Evolutionary conservation across 78 protist genomes (phyloP), one percentile per base, ranked within the genome.

Genomic region (Dictyostelium firmibasis): DNA sequence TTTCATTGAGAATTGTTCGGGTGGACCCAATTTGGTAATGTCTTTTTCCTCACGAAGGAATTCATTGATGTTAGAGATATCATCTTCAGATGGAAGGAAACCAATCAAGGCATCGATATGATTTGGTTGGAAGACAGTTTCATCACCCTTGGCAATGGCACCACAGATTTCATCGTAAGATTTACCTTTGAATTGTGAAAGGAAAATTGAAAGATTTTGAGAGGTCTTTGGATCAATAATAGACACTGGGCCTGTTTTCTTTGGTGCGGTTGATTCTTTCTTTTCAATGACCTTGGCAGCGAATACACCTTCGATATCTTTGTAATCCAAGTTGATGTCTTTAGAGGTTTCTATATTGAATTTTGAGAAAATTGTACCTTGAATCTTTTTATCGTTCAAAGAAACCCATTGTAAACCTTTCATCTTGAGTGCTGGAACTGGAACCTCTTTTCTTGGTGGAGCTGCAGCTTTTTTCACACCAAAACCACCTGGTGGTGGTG

Each of bases 401-500:
- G 91, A 86, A 8, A 81, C 84, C 96, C 96, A 93, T 75, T 93
- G 96, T 25, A 93, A 50, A 83, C 96, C 96, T 91, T 93, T 93
- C 96, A 93, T 93, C 60, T 93, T 93, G 16, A 44, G n/a, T 23
- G 38, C 85, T 77, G 96, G 96, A 14, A 86, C 47, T 82, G 91
- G 96, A 29, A 83, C 13, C 38, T 93, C 81, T 23, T 93, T 93
- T 72, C 92, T 74, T 57, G 96, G 85, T 53, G 92, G 96, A 29
- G 96, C 93, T 0, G 96, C 86, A 7, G 96, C 92, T 43, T 84
- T 93, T 86, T 93, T 92, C 44, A 78, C 41, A 50, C 74, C 86
- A 29, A 23, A n/a, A 44, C 72, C 72, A 35, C 79, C 78, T 75
- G 76, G 76, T 25, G 86, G 86, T 7, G 91, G 91, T 38, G 96